phyloP scores from a whole-genome alignment of 768 basidiomycete genomes.

The Suillus brevipes region DNA sequence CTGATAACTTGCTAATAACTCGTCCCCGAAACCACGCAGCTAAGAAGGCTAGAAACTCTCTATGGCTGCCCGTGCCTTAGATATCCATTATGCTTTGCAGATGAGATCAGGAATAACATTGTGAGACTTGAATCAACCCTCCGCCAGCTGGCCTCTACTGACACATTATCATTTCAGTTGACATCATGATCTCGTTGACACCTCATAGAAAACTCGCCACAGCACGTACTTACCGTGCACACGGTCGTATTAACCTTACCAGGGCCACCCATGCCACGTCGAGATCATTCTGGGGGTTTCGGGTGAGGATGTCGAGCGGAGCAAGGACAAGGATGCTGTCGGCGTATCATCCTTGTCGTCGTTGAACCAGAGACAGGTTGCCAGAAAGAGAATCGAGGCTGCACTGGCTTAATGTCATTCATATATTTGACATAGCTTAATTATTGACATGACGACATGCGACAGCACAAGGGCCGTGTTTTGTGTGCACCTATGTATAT shows the following conservation, averaged over 20 bases:
- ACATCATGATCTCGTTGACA: constrained; percentile 6
- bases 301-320: constrained; percentile 86
- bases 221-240: constrained; percentile 99
- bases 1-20: too few species aligned
- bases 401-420: constrained; percentile 52
- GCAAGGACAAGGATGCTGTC: constrained; percentile 74
- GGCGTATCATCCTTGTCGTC: constrained; percentile 53
- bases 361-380: constrained; percentile 83
- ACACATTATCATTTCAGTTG: not conserved
- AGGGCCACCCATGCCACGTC: constrained; percentile 95
- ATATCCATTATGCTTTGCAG: too few species aligned
- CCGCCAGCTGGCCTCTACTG: too few species aligned
- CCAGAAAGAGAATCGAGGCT: constrained; percentile 86
- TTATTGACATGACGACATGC: constrained; percentile 20
- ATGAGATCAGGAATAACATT: too few species aligned
- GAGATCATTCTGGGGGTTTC: constrained; percentile 87
- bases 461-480: constrained; percentile 16
- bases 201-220: constrained; percentile 89
- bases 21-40: too few species aligned
- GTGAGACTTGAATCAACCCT: too few species aligned
- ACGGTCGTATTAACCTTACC: constrained; percentile 98
- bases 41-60: too few species aligned
- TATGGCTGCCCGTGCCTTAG: too few species aligned
- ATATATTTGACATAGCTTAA: constrained; percentile 13
- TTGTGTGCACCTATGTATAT: constrained; percentile 34